Base-by-base conservation (phyloP, 2,329 filamentous ascomycete genomes). In the Hymenoscyphus fraxineus region DNA sequence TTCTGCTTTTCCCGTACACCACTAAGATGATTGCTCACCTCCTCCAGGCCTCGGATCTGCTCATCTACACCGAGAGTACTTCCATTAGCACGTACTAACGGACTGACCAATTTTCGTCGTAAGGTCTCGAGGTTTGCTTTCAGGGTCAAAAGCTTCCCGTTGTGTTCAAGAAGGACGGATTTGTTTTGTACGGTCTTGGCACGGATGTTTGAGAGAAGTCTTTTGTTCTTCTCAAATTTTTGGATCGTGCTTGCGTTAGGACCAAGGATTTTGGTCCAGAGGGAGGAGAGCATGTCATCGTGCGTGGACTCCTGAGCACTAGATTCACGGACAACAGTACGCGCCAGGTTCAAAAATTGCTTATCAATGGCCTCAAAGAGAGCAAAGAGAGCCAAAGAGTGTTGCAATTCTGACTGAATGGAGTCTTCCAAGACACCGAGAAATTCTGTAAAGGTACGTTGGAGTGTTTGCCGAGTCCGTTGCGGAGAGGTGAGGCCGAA, bases 351-450 rank as follows among this genome's bases (percentile, higher is more conserved):
- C 67, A 93, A 84, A 77, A 97, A 97, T 76, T 96, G 92, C 61
- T 88, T 85, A 78, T 98, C 94, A 70, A 97, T 93, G 65, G 88
- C 86, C 76, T 97, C 93, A 76, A 97, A 97, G n/a, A 97, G 87
- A 3, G 86, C 86, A 76, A 97, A 96, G 15, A 97, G 85, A 1
- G 87, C 85, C 1, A 93, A 85, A 51, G 89, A 90, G 77, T 94
- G 89, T 62, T 88, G 88, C 22, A 97, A 82, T 77, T 98, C 93
- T 69, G 85, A 89, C 72, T 89, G 87, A 76, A 97, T 96, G 65
- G 91, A 90, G 68, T 97, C 92, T 78, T 98, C 94, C 27, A 97
- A 86, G 0, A 95, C 91, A 41, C 85, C 83, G 47, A 98, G 83
- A 73, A 97, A 94, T 75, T 96, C 92, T 75, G 88, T 88, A 75